Conservation (phyloP, 2,329 filamentous ascomycete genomes). For the Colletotrichum sp. region DNA sequence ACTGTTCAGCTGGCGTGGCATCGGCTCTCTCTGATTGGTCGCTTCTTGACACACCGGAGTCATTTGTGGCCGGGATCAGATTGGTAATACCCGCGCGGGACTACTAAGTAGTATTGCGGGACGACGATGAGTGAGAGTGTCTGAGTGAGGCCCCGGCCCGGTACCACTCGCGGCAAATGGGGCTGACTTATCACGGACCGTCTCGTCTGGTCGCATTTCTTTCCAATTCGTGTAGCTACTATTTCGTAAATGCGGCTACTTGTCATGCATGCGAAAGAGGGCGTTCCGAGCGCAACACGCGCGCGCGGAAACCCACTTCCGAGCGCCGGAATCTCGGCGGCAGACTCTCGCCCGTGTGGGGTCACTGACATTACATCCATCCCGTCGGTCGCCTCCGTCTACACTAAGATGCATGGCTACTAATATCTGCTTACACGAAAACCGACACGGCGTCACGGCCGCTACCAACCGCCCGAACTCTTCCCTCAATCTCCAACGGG, state of each 20-base stretch:
- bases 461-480: constrained; percentile 58
- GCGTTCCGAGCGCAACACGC: neutral
- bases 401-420: neutral
- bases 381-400: neutral
- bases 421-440: constrained; percentile 32
- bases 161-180: neutral
- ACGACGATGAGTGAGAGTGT: neutral
- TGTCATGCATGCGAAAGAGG: neutral
- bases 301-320: neutral
- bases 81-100: constrained; percentile 22
- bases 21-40: neutral
- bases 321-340: neutral
- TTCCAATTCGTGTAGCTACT: neutral
- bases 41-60: neutral
- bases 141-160: neutral
- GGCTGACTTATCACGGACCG: neutral
- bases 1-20: neutral
- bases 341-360: neutral
- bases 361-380: neutral
- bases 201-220: neutral
- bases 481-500: constrained; percentile 63
- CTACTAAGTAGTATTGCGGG: neutral
- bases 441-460: constrained; percentile 40
- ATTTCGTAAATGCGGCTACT: neutral
- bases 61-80: constrained; percentile 3